A percentile compares a stretch with the other conserved stretches of the same genome.
phyloP scores from a whole-genome alignment of 345 rosid species.

The Eucalyptus pauciflora region DNA sequence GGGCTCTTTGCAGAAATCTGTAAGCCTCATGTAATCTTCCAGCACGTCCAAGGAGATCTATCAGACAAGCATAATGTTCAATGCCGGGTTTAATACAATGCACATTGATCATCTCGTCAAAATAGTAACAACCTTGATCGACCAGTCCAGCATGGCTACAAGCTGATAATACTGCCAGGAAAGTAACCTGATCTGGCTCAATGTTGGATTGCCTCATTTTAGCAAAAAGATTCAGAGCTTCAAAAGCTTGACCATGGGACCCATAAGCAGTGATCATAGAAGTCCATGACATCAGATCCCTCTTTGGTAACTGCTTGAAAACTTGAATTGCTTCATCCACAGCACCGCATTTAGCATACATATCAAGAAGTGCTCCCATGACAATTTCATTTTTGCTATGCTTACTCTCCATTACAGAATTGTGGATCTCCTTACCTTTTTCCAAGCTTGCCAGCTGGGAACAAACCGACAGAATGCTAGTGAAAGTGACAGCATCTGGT shows the following conservation, averaged over 20 bases:
- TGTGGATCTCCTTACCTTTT: conserved; percentile 60
- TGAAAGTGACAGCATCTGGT: conserved; percentile 53
- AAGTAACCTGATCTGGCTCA: conserved; percentile 48
- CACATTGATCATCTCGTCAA: conserved; percentile 25
- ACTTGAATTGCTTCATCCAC: conserved; percentile 38
- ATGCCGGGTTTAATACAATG: conserved; percentile 25
- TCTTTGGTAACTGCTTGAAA: conserved; percentile 29
- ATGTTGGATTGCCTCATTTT: conserved; percentile 32
- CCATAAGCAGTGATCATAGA: conserved; percentile 72
- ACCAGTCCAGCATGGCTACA: conserved; percentile 64
- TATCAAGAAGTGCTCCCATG: conserved; percentile 70
- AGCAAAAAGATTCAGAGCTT: conserved; percentile 41
- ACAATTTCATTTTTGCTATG: conserved; percentile 32
- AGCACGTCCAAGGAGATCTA: conserved; percentile 68
- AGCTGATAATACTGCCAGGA: conserved; percentile 60
- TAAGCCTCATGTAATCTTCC: conserved; percentile 62
- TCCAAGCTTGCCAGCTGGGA: conserved; percentile 53
- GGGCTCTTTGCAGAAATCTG: conserved; percentile 18
- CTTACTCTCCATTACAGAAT: conserved; percentile 5
- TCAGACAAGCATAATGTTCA: conserved; percentile 67
- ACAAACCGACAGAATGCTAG: conserved; percentile 53
- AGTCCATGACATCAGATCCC: conserved; percentile 64
- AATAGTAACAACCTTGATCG: conserved; percentile 36
- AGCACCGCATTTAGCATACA: conserved; percentile 87
- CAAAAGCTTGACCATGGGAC: conserved; percentile 46